phyloP scores from a whole-genome alignment of 768 basidiomycete genomes.

The Phylloporus rhodoxanthus region DNA sequence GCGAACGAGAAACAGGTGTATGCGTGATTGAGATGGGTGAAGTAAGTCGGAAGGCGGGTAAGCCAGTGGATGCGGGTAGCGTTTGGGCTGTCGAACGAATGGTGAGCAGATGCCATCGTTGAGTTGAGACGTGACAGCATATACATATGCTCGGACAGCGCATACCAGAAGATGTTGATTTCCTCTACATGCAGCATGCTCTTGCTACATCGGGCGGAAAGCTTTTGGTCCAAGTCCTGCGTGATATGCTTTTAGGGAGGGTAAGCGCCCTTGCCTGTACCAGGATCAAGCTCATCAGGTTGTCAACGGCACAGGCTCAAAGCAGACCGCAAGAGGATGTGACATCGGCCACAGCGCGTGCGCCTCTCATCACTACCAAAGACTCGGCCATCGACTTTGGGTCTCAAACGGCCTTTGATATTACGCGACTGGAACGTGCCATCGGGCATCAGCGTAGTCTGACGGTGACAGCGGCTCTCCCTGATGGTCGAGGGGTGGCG shows the following conservation, averaged over 20 bases:
- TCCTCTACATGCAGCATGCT: constrained; percentile 46
- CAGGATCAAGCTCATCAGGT: not conserved
- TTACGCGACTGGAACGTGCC: constrained; percentile 22
- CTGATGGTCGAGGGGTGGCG: constrained; percentile 22
- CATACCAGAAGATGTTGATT: constrained; percentile 48
- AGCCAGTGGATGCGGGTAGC: constrained; percentile 64
- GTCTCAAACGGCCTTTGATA: constrained; percentile 16
- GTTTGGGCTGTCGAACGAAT: constrained; percentile 52
- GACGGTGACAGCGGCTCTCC: constrained; percentile 17
- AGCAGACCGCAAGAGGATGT: constrained; percentile 41
- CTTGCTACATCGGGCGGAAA: constrained; percentile 63
- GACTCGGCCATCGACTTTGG: constrained; percentile 16
- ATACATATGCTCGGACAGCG: constrained; percentile 33
- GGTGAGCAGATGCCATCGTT: constrained; percentile 38
- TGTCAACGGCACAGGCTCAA: constrained; percentile 38
- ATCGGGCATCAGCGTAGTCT: constrained; percentile 28
- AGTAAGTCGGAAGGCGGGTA: constrained; percentile 44
- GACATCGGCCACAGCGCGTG: constrained; percentile 36
- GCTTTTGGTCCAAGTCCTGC: constrained; percentile 64
- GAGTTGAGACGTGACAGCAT: not conserved
- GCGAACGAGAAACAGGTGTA: constrained; percentile 67
- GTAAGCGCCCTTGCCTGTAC: constrained; percentile 30
- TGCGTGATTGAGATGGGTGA: constrained; percentile 75
- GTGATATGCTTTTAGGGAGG: constrained; percentile 52
- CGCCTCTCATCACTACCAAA: constrained; percentile 34